Percentiles rank a stretch among this genome's conserved stretches.
Conservation (phyloP, 2,329 filamentous ascomycete genomes). For the Alternaria gaisen region DNA sequence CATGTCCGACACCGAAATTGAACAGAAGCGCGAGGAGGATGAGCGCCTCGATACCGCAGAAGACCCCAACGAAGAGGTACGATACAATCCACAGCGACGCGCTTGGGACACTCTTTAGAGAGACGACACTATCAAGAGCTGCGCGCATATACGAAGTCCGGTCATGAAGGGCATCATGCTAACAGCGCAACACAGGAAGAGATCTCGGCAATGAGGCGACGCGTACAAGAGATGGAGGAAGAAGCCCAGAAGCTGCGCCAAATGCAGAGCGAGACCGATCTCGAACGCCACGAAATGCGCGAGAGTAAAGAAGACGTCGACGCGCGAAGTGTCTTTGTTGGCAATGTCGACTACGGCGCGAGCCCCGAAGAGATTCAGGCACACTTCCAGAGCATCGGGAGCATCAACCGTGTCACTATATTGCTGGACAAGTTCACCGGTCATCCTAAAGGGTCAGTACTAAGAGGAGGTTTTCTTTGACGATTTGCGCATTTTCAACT, state of each 20-base stretch:
- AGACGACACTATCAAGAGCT: neutral
- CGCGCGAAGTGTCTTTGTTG: slow-evolving; percentile 94
- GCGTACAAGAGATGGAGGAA: slow-evolving; percentile 65
- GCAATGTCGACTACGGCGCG: slow-evolving; percentile 97
- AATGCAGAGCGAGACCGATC: slow-evolving; percentile 73
- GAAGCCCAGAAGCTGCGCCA: slow-evolving; percentile 65
- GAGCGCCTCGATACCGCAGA: slow-evolving; percentile 47
- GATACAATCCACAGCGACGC: slow-evolving; percentile 6
- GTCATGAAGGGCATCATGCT: neutral
- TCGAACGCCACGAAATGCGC: slow-evolving; percentile 80
- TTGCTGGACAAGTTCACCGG: slow-evolving; percentile 97
- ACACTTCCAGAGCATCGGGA: slow-evolving; percentile 96
- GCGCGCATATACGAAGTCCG: neutral
- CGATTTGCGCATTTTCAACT: slow-evolving; percentile 17
- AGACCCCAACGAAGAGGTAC: slow-evolving; percentile 49
- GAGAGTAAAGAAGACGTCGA: slow-evolving; percentile 98
- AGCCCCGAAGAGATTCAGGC: slow-evolving; percentile 98
- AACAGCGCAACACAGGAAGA: slow-evolving; percentile 43
- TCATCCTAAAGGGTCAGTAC: slow-evolving; percentile 94
- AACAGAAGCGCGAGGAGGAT: slow-evolving; percentile 43
- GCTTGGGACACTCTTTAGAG: neutral
- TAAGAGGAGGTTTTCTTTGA: slow-evolving; percentile 52
- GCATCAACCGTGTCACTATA: slow-evolving; percentile 98
- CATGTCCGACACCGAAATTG: slow-evolving; percentile 45
- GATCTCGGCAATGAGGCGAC: slow-evolving; percentile 62